These are phyloP conservation scores for Aspergillus caelatus DNA, from an alignment of 2,329 filamentous ascomycete genomes.

Conservation along the genomic window DNA sequence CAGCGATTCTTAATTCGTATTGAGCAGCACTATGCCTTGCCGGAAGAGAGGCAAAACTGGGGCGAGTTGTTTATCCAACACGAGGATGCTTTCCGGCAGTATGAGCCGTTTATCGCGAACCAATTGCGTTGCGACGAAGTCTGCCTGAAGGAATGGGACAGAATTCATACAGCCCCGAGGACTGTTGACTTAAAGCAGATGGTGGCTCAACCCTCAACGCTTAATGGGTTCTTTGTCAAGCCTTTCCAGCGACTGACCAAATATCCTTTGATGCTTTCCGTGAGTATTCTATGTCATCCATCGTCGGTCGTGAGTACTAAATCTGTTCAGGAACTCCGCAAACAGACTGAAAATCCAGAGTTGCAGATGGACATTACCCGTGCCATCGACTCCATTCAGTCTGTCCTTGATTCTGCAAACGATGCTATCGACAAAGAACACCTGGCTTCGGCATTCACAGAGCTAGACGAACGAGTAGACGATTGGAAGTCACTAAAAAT, in stretches of 20 bases:
- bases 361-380: conserved; percentile 71
- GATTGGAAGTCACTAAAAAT: conserved; percentile 96
- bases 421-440: conserved; percentile 88
- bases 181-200: conserved; percentile 70
- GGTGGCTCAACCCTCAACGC: conserved; percentile 80
- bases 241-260: conserved; percentile 95
- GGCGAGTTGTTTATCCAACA: conserved; percentile 86
- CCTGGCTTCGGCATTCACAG: conserved; percentile 78
- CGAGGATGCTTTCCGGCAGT: conserved; percentile 86
- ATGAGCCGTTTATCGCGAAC: conserved; percentile 96
- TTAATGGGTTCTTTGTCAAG: conserved; percentile 92
- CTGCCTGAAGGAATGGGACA: conserved; percentile 84
- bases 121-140: conserved; percentile 85
- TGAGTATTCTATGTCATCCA: conserved; percentile 42
- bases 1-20: conserved; percentile 92
- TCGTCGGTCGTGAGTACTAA: neutral
- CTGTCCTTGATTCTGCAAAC: conserved; percentile 82
- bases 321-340: conserved; percentile 70
- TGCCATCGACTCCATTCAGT: conserved; percentile 80
- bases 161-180: conserved; percentile 71
- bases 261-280: conserved; percentile 87
- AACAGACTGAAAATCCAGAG: conserved; percentile 75
- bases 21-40: conserved; percentile 88
- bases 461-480: conserved; percentile 80
- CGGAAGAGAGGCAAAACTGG: conserved; percentile 81